These are phyloP conservation scores for Arachnomyces sp. DNA, from an alignment of 2,329 filamentous ascomycete species.

Conservation along the genomic window DNA sequence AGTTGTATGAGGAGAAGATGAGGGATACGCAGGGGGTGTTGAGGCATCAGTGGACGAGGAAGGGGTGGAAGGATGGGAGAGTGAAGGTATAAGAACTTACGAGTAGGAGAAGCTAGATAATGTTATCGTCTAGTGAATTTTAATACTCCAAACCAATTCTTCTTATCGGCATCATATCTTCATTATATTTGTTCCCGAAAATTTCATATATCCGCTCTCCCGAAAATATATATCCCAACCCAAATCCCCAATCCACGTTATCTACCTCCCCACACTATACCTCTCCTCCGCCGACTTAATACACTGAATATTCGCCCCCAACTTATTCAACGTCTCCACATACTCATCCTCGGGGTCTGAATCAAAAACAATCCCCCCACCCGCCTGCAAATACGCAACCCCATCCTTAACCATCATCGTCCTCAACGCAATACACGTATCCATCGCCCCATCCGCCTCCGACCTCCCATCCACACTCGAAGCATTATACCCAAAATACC, in stretches of 20 bases:
- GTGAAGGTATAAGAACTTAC: too few species aligned
- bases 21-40: conserved; percentile 28
- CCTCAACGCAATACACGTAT: conserved; percentile 72
- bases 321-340: conserved; percentile 94
- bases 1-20: conserved; percentile 55
- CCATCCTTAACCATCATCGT: conserved; percentile 94
- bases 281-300: conserved; percentile 75
- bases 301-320: conserved; percentile 81
- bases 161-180: too few species aligned
- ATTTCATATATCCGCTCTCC: too few species aligned
- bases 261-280: conserved; percentile 39
- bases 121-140: too few species aligned
- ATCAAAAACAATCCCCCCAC: conserved; percentile 87
- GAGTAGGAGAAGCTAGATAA: too few species aligned
- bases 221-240: too few species aligned
- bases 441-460: conserved; percentile 76
- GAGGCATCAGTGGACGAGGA: conserved; percentile 44
- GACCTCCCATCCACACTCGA: conserved; percentile 56
- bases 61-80: conserved; percentile 6
- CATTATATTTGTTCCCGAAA: too few species aligned
- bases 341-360: conserved; percentile 87
- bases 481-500: conserved; percentile 85
- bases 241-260: conserved; percentile 1
- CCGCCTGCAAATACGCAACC: conserved; percentile 80
- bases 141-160: too few species aligned